Evolutionary conservation across 208 protist genomes (phyloP).

Genomic region (Blastocrithidia nonstop): DNA sequence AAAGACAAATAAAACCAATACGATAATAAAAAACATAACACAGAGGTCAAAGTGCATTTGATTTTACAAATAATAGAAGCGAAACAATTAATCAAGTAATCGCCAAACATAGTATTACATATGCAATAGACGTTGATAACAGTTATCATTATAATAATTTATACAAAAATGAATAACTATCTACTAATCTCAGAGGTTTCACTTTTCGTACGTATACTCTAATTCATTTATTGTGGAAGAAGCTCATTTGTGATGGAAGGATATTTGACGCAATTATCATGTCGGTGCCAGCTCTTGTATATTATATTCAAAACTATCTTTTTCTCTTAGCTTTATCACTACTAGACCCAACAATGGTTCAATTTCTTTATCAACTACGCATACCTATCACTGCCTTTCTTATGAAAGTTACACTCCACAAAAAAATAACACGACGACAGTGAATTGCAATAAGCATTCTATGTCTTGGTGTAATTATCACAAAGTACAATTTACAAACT

Average conservation of each 20-base stretch:
- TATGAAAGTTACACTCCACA: constrained; percentile 10
- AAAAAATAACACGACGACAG: not conserved
- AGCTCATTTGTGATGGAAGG: not conserved
- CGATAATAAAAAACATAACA: too few relatives aligned
- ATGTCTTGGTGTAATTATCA: not conserved
- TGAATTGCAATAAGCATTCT: constrained; percentile 1
- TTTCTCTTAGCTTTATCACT: constrained; percentile 21
- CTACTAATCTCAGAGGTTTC: not conserved
- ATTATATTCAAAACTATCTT: constrained; percentile 36
- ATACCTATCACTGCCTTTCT: constrained; percentile 37
- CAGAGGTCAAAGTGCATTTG: too few relatives aligned
- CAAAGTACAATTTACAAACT: not conserved
- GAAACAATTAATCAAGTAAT: too few relatives aligned
- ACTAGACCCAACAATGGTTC: constrained; percentile 41
- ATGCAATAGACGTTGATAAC: not conserved
- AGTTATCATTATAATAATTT: not conserved
- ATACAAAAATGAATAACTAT: not conserved
- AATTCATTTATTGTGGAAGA: not conserved
- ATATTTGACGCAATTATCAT: constrained; percentile 16
- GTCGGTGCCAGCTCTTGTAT: constrained; percentile 27
- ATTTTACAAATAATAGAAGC: too few relatives aligned
- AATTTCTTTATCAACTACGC: constrained; percentile 42
- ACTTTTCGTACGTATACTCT: not conserved
- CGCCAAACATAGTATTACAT: not conserved
- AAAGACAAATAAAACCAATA: not conserved